phyloP scores from a whole-genome alignment of 1,284 basidiomycete genomes.

The Puccinia polysora region DNA sequence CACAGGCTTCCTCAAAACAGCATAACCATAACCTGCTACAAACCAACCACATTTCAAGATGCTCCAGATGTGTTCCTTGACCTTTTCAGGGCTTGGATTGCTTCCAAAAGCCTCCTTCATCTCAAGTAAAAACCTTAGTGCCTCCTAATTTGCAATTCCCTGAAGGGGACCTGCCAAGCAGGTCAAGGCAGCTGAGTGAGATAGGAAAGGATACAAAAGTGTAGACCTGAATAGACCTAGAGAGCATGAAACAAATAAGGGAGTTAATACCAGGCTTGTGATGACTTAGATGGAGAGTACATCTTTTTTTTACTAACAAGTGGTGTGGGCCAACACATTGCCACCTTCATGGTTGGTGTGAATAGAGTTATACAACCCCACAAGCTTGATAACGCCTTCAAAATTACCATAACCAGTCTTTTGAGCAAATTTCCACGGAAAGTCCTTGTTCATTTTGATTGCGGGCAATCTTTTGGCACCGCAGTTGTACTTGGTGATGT shows the following conservation, averaged over 20 bases:
- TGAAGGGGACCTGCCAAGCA: conserved; percentile 96
- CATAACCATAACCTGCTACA: conserved; percentile 91
- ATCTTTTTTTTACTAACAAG: conserved; percentile 47
- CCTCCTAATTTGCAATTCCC: conserved; percentile 95
- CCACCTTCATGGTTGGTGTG: conserved; percentile 99
- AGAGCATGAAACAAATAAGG: neutral
- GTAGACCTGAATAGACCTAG: conserved; percentile 89
- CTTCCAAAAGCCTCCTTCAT: conserved; percentile 81
- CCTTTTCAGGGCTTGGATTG: conserved; percentile 72
- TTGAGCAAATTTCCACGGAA: conserved; percentile 85
- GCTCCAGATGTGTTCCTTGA: conserved; percentile 87
- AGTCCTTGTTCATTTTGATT: conserved; percentile 82
- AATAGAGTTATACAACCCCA: conserved; percentile 95
- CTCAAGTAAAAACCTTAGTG: conserved; percentile 66
- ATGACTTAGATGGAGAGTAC: neutral
- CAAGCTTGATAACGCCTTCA: conserved; percentile 82
- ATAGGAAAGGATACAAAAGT: conserved; percentile 94
- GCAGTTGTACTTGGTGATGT: conserved; percentile 81
- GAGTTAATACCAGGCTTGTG: neutral
- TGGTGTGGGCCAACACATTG: conserved; percentile 77
- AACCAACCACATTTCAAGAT: conserved; percentile 86
- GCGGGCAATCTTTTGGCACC: conserved; percentile 75
- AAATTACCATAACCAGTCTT: conserved; percentile 90
- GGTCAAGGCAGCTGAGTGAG: conserved; percentile 86
- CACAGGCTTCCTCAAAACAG: conserved; percentile 84